phyloP scores from a whole-genome alignment of 2,329 filamentous ascomycete genomes.

The Chrysoporthe cubensis region DNA sequence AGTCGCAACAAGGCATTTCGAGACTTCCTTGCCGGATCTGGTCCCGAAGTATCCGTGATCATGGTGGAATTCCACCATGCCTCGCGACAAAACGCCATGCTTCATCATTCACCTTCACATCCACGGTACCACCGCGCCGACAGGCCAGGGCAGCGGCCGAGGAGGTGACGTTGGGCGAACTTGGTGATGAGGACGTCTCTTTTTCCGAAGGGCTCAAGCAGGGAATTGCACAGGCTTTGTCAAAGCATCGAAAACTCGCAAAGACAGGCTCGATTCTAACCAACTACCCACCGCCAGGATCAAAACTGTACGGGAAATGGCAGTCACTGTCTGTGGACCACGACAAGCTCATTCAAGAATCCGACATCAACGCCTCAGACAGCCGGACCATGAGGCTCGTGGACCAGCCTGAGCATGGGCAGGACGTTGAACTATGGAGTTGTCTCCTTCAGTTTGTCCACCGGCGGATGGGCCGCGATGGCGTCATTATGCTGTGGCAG shows the following conservation, averaged over 20 bases:
- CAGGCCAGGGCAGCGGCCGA: conserved; percentile 24
- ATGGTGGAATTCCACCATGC: background rate
- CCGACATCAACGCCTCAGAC: conserved; percentile 28
- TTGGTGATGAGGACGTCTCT: conserved; percentile 16
- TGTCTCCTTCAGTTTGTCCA: conserved; percentile 39
- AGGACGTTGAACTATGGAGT: conserved; percentile 38
- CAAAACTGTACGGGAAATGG: conserved; percentile 35
- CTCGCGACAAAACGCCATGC: conserved; percentile 3
- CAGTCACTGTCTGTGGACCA: conserved; percentile 33
- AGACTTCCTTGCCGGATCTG: conserved; percentile 3
- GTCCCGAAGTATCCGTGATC: background rate
- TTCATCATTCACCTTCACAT: conserved; percentile 16
- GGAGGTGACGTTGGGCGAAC: conserved; percentile 18
- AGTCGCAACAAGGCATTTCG: conserved; percentile 22
- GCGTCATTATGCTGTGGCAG: conserved; percentile 36
- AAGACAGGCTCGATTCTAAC: background rate
- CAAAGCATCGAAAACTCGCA: background rate
- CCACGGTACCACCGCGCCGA: conserved; percentile 10
- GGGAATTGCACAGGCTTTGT: conserved; percentile 21
- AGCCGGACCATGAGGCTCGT: conserved; percentile 30
- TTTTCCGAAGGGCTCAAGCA: conserved; percentile 22
- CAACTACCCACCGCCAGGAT: conserved; percentile 23
- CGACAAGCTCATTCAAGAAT: conserved; percentile 34
- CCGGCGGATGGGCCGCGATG: conserved; percentile 33
- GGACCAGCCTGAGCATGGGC: conserved; percentile 34